Percentiles rank a stretch among this genome's conserved stretches.
Conservation (phyloP, 495 filamentous ascomycete species). For the Penicillium cosmopolitanum region DNA sequence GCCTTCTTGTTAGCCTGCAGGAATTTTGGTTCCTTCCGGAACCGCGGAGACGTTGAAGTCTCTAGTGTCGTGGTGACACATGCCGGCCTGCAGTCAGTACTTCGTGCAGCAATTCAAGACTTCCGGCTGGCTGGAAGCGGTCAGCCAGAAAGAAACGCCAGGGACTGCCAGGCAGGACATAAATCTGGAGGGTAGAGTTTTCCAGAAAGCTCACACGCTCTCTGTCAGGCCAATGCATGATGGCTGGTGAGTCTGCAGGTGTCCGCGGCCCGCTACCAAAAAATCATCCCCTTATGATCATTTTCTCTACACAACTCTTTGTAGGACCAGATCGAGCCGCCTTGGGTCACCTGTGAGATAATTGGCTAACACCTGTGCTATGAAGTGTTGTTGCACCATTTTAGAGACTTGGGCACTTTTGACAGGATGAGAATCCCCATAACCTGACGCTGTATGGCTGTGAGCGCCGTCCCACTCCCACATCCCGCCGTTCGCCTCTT, state of each 20-base stretch:
- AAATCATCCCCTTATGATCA: constrained; percentile 2
- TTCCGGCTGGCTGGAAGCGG: constrained; percentile 24
- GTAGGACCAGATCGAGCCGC: constrained; percentile 30
- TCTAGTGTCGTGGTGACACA: constrained; percentile 21
- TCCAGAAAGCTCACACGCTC: constrained; percentile 17
- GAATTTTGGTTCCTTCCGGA: constrained; percentile 4
- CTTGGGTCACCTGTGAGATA: constrained; percentile 18
- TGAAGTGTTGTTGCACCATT: constrained; percentile 25
- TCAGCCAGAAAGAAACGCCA: constrained; percentile 11
- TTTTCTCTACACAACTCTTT: constrained; percentile 8
- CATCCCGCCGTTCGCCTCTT: background rate
- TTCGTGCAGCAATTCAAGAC: constrained; percentile 14
- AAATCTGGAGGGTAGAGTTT: constrained; percentile 10
- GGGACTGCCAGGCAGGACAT: constrained; percentile 7
- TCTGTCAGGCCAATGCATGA: background rate
- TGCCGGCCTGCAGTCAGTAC: constrained; percentile 17
- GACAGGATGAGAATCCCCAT: constrained; percentile 3
- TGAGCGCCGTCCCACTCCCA: background rate
- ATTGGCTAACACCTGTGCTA: constrained; percentile 26
- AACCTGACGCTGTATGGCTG: too few species aligned
- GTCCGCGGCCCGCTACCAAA: constrained; percentile 8
- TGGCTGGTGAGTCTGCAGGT: constrained; percentile 21
- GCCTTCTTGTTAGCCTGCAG: background rate
- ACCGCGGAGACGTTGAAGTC: constrained; percentile 20
- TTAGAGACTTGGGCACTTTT: constrained; percentile 11